phyloP scores from a whole-genome alignment of 2,329 filamentous ascomycete species.

The Colletotrichum lupini region DNA sequence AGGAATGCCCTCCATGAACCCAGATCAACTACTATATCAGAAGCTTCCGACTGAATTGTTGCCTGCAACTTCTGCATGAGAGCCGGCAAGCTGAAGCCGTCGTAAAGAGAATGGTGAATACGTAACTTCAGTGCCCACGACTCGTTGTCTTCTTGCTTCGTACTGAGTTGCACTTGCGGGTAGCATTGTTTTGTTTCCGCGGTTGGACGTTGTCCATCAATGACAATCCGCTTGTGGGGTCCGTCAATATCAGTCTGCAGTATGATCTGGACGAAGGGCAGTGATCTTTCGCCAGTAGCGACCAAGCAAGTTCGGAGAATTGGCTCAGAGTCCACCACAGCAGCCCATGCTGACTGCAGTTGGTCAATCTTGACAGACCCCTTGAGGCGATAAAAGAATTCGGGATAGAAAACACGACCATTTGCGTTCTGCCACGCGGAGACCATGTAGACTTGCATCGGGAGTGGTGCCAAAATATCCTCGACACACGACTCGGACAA shows the following conservation, averaged over 20 bases:
- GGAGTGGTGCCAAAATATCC: slow-evolving; percentile 72
- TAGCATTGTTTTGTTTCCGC: not conserved
- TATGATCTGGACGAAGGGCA: slow-evolving; percentile 74
- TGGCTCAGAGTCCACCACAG: slow-evolving; percentile 64
- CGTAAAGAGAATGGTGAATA: slow-evolving; percentile 90
- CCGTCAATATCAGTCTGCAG: slow-evolving; percentile 49
- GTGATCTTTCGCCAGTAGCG: slow-evolving; percentile 54
- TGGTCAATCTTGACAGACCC: slow-evolving; percentile 48
- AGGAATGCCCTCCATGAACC: slow-evolving; percentile 16
- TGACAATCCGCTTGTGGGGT: slow-evolving; percentile 38
- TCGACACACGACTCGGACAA: slow-evolving; percentile 62
- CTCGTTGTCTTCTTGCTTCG: slow-evolving; percentile 25
- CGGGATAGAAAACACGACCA: slow-evolving; percentile 78
- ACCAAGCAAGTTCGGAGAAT: slow-evolving; percentile 78
- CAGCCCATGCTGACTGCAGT: slow-evolving; percentile 71
- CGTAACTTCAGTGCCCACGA: slow-evolving; percentile 59
- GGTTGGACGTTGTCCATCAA: slow-evolving; percentile 33
- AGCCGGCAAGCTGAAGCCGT: slow-evolving; percentile 79
- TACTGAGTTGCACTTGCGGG: slow-evolving; percentile 26
- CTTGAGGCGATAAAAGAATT: slow-evolving; percentile 71
- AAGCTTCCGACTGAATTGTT: not conserved
- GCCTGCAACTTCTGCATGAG: slow-evolving; percentile 57
- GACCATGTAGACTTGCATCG: slow-evolving; percentile 86
- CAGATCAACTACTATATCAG: not conserved
- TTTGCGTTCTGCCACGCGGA: slow-evolving; percentile 76